Evolutionary conservation across 2,329 filamentous ascomycete species (phyloP), one percentile per base, ranked within the genome.

Genomic region (Stachybotrys elegans): DNA sequence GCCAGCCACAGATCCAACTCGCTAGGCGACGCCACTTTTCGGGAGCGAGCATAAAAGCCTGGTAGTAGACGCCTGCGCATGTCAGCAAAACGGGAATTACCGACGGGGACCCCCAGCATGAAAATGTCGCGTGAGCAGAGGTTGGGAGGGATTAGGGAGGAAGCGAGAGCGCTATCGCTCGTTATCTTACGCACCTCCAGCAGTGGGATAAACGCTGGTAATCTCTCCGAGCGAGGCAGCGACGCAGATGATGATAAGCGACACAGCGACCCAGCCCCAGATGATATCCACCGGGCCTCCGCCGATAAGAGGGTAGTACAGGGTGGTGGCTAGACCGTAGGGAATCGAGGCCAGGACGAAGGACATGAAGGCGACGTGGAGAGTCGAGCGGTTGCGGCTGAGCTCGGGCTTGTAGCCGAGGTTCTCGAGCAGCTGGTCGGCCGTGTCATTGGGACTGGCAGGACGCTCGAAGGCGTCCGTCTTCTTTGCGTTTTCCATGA

Each of bases 261-360:
- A 85, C 27, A 88, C 81, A 34, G 69, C 67, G 23, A 86, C 65
- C 81, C 84, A 87, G 34, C 83, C 84, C 83, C 83, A 87, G 59
- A 88, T 82, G 57, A 88, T 80, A 57, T 80, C 78, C 47, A 80
- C 77, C 7, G 83, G 80, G 2, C 84, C 84, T 47, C 84, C 84
- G 49, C 78, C 79, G 45, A 77, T 68, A 34, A 87, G 63, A 4
- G 84, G 83, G 58, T 86, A 87, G 62, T 73, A 75, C 52, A 88
- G 62, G 7, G 83, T 88, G 2, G 84, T 88, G 36, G 82, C 76
- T 31, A 88, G 72, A 55, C 84, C 84, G 62, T 87, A 88, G 9
- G 84, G 84, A 48, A 88, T 85, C 3, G 84, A 83, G 39, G 84
- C 83, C 43, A 88, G 76, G 52, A 88, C 84, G 57, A 88, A 88